Evolutionary conservation across 2,329 filamentous ascomycete species (phyloP), one percentile per base, ranked within the genome.

Genomic region (Cercospora brassicicola): DNA sequence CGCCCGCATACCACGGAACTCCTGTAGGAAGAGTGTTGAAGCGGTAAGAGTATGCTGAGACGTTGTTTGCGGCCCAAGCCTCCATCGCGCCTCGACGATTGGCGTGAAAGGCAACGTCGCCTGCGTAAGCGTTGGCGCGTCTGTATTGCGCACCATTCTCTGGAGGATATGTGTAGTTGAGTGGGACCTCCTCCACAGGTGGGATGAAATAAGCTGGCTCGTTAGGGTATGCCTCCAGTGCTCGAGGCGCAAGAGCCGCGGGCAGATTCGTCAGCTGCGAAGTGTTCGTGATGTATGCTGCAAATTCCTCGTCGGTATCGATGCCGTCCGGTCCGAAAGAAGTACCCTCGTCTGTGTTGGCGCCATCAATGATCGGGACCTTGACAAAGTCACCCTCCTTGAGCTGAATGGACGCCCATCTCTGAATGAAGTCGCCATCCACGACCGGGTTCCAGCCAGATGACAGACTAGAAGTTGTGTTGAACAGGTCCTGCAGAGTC

Each of bases 321-420:
- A 90, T 84, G 15, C 83, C 84, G 5, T 69, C 76, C 10, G 83
- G 82, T 0, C 82, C 84, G 73, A 89, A 90, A 0, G 81, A 80
- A 0, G 84, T 85, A 2, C 88, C 90, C 75, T 92, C 90, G 72
- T 91, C 89, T 0, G 84, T 85, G 76, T 90, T 91, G 39, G 84
- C 84, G 45, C 90, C 89, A 36, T 84, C 80, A 28, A 72, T 67
- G 45, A 72, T 62, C 4, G 75, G 74, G 0, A 91, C 87, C 62
- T 87, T 83, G 65, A 90, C 85, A 70, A 91, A 90, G 18, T 84
- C 83, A 57, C 88, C 88, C 4, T 82, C 76, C 1, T 80, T 78
- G 5, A 91, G 79, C 71, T 89, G 86, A 7, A 83, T 76, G 9
- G 84, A 85, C 1, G 83, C 84, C 69, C 82, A 84, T 7, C 83